Evolutionary conservation across 2,329 filamentous ascomycete genomes (phyloP).

Genomic region (Elsinoe ampelina): DNA sequence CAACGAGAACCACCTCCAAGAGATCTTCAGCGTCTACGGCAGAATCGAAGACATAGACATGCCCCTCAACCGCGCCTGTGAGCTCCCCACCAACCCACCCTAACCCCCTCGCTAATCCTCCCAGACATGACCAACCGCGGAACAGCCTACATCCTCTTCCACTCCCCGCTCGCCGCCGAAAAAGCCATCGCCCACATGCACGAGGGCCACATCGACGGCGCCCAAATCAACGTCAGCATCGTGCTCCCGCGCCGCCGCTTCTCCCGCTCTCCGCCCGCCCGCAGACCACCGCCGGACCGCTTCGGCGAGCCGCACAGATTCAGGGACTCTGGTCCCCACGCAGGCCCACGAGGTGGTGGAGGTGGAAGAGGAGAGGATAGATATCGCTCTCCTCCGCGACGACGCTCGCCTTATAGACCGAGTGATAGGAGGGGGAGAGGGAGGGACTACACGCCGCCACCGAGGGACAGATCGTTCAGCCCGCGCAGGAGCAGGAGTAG

Average conservation of each 20-base stretch:
- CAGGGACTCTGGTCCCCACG: conserved; percentile 19
- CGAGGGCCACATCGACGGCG: conserved; percentile 85
- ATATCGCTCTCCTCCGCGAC: conserved; percentile 18
- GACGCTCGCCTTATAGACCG: conserved; percentile 19
- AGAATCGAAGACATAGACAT: conserved; percentile 79
- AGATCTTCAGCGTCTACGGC: conserved; percentile 88
- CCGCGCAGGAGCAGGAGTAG: conserved; percentile 22
- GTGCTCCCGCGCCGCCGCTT: conserved; percentile 77
- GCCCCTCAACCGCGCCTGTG: conserved; percentile 78
- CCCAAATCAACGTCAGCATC: conserved; percentile 75
- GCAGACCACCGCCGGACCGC: conserved; percentile 49
- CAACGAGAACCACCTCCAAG: conserved; percentile 74
- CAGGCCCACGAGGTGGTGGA: no score
- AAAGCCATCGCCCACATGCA: conserved; percentile 93
- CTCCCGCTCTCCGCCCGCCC: conserved; percentile 65
- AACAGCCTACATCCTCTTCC: conserved; percentile 84
- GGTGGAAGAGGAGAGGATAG: conserved; percentile 21
- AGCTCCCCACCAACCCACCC: conserved; percentile 3
- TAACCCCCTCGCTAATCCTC: not conserved
- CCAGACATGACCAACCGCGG: conserved; percentile 81
- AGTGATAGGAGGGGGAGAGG: conserved; percentile 31
- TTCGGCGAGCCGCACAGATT: conserved; percentile 34
- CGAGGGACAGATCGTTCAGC: conserved; percentile 15
- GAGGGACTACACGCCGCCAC: conserved; percentile 21
- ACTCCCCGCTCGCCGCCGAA: conserved; percentile 69